Percentiles rank a stretch among this genome's conserved stretches.
Evolutionary conservation across 1,284 basidiomycete genomes (phyloP).

Genomic region (Xerocomus nothofagi): DNA sequence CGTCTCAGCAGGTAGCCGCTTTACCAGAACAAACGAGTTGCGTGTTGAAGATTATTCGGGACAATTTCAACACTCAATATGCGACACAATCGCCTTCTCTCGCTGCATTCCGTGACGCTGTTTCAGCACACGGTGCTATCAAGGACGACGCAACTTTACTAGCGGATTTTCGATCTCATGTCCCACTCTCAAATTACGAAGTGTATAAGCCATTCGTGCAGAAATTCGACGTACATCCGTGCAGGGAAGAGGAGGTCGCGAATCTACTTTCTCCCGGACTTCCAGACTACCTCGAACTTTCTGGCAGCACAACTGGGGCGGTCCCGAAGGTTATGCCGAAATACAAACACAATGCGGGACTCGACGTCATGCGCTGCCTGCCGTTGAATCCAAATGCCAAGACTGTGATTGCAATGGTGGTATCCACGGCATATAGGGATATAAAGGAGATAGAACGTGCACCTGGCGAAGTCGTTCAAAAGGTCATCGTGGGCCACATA

Average conservation of each 20-base stretch:
- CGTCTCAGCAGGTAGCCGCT: neutral
- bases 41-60: constrained; percentile 2
- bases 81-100: constrained; percentile 5
- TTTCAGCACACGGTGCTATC: constrained; percentile 3
- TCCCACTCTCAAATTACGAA: constrained; percentile 22
- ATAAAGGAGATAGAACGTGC: constrained; percentile 12
- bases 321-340: constrained; percentile 15
- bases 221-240: constrained; percentile 12
- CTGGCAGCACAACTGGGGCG: constrained; percentile 18
- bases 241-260: constrained; percentile 16
- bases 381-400: neutral
- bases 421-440: constrained; percentile 7
- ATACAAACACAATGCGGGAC: constrained; percentile 13
- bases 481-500: constrained; percentile 13
- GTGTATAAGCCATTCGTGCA: constrained; percentile 20
- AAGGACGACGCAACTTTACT: constrained; percentile 5
- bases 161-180: constrained; percentile 10
- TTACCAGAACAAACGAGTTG: neutral
- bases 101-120: constrained; percentile 13
- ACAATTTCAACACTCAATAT: constrained; percentile 15
- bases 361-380: no score
- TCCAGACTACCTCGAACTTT: constrained; percentile 11
- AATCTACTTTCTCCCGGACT: constrained; percentile 24
- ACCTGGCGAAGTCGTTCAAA: constrained; percentile 11
- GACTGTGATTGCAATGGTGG: neutral